Percentiles rank a stretch among this genome's conserved stretches.
Evolutionary conservation across 805 yeast species (phyloP).

Genomic region (Yarrowia sp.): DNA sequence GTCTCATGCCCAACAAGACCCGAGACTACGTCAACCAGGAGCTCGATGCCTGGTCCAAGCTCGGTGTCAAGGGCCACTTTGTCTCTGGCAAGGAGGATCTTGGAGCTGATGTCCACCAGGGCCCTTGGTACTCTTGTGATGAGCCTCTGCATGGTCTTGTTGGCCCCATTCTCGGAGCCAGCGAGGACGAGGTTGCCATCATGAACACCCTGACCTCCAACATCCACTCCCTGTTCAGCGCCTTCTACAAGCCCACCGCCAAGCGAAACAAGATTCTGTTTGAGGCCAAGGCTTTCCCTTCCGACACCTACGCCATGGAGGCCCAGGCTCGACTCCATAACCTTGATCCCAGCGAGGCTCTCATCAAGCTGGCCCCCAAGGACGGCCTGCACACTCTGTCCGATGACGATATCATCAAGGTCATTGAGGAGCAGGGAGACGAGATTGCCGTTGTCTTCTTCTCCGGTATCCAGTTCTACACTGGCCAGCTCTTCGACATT

Average conservation of each 20-base stretch:
- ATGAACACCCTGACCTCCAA: constrained; percentile 86
- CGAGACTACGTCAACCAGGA: constrained; percentile 59
- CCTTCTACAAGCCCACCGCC: constrained; percentile 70
- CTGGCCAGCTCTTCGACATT: constrained; percentile 85
- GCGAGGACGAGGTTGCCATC: constrained; percentile 72
- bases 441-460: constrained; percentile 71
- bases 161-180: constrained; percentile 76
- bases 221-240: constrained; percentile 66
- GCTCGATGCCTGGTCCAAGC: constrained; percentile 73
- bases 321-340: constrained; percentile 68
- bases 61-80: constrained; percentile 87
- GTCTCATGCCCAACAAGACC: constrained; percentile 75
- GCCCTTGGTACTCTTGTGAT: constrained; percentile 85
- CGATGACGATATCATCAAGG: constrained; percentile 59
- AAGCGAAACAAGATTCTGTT: constrained; percentile 66
- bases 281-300: constrained; percentile 87
- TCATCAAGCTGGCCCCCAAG: constrained; percentile 65
- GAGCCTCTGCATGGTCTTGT: constrained; percentile 67
- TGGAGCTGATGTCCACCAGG: constrained; percentile 39
- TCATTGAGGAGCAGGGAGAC: constrained; percentile 56
- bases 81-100: constrained; percentile 31
- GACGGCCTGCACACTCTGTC: constrained; percentile 54
- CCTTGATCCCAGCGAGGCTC: constrained; percentile 49
- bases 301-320: constrained; percentile 82
- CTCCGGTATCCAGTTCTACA: constrained; percentile 87